A percentile compares a stretch with the other conserved stretches of the same genome.
phyloP scores from a whole-genome alignment of 179 eudicot genomes.

The Heliamphora pulchella region DNA sequence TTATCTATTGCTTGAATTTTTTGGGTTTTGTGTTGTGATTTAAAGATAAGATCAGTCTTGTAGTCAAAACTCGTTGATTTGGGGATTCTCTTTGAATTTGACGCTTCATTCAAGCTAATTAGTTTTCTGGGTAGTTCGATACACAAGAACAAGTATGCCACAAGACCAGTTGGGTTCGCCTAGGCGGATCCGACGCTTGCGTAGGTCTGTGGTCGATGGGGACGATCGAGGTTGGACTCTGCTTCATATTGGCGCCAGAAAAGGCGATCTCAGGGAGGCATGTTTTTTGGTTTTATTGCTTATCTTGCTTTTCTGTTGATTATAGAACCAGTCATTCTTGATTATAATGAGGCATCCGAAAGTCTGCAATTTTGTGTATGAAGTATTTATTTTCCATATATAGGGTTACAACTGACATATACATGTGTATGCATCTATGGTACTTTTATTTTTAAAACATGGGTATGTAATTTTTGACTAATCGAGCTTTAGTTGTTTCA shows the following conservation, averaged over 20 bases:
- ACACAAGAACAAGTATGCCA: conserved; percentile 25
- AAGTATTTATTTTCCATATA: background rate
- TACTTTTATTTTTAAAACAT: background rate
- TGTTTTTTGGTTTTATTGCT: background rate
- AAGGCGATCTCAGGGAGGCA: conserved; percentile 77
- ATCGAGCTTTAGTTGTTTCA: background rate
- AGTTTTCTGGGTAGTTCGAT: conserved; percentile 1
- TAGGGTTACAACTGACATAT: background rate
- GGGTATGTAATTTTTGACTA: background rate
- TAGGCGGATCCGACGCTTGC: conserved; percentile 40
- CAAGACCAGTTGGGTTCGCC: conserved; percentile 30
- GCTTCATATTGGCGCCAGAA: conserved; percentile 74
- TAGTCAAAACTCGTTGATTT: background rate
- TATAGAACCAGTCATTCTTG: background rate
- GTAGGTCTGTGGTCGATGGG: conserved; percentile 30
- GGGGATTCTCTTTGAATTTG: conserved; percentile 6
- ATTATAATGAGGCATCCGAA: background rate
- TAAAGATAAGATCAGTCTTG: background rate
- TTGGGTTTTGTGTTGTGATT: conserved; percentile 1
- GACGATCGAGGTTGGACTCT: conserved; percentile 97
- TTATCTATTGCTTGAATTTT: conserved; percentile 17
- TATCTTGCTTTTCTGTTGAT: background rate
- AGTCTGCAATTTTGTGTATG: background rate
- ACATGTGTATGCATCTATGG: background rate
- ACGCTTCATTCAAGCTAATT: background rate